Evolutionary conservation across 495 filamentous ascomycete genomes (phyloP).

Genomic region (Xylaria castorea): DNA sequence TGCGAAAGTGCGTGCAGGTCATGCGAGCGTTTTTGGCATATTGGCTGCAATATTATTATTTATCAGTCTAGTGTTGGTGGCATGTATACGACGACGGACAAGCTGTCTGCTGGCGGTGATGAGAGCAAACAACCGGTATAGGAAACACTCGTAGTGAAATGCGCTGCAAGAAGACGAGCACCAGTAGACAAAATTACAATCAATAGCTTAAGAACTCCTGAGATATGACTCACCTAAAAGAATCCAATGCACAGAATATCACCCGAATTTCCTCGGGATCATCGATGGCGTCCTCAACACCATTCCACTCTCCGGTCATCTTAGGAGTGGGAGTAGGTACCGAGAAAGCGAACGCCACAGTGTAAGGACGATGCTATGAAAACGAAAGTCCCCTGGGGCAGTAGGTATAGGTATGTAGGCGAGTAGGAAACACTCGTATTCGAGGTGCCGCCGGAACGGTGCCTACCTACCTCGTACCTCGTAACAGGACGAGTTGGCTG

Average conservation of each 20-base stretch:
- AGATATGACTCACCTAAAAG: slow-evolving; percentile 73
- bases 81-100: neutral
- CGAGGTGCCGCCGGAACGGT: neutral
- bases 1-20: slow-evolving; percentile 86
- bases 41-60: slow-evolving; percentile 61
- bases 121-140: neutral
- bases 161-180: neutral
- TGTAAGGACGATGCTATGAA: neutral
- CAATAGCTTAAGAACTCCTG: neutral
- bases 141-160: neutral
- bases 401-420: neutral
- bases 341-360: neutral
- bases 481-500: neutral
- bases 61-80: neutral
- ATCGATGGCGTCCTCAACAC: slow-evolving; percentile 65
- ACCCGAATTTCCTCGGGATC: slow-evolving; percentile 80
- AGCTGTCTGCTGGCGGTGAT: neutral
- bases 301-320: slow-evolving; percentile 57
- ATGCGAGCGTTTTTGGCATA: slow-evolving; percentile 83
- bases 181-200: neutral
- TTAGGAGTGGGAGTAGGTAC: neutral
- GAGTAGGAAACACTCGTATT: neutral
- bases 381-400: neutral
- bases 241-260: slow-evolving; percentile 79
- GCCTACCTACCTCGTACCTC: neutral